Conservation (phyloP, 2,329 filamentous ascomycete species). For the Aspergillus sclerotialis region DNA sequence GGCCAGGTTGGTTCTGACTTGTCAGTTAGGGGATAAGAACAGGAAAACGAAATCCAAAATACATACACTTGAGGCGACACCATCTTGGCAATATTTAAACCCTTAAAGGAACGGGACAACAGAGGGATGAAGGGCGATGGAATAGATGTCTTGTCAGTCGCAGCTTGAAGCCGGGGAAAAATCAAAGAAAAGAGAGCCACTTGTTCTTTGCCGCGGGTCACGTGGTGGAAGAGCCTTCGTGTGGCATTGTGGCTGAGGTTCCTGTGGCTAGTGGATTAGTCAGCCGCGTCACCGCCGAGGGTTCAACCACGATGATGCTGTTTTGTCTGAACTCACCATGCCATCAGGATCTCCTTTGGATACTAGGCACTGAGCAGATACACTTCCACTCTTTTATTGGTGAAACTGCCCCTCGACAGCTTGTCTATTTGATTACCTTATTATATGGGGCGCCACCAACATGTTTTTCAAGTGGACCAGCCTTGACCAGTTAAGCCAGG, state of each 20-base stretch:
- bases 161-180: slow-evolving; percentile 9
- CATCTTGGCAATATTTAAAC: slow-evolving; percentile 44
- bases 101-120: slow-evolving; percentile 7
- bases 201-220: slow-evolving; percentile 15
- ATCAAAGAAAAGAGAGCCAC: slow-evolving; percentile 16
- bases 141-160: no score
- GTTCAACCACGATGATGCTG: neutral
- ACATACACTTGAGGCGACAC: slow-evolving; percentile 61
- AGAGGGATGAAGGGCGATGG: slow-evolving; percentile 11
- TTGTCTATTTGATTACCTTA: no score
- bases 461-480: no score
- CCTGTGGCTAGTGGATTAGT: neutral
- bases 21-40: neutral
- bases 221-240: slow-evolving; percentile 8
- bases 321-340: neutral
- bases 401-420: no score
- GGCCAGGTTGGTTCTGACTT: slow-evolving; percentile 74
- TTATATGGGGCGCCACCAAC: no score
- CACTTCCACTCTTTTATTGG: no score
- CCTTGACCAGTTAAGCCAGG: no score
- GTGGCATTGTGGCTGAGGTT: neutral
- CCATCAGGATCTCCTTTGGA: neutral
- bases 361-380: no score
- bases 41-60: slow-evolving; percentile 1
- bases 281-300: neutral